Evolutionary conservation across 2,329 filamentous ascomycete species (phyloP).

Genomic region (Alternaria sp.): DNA sequence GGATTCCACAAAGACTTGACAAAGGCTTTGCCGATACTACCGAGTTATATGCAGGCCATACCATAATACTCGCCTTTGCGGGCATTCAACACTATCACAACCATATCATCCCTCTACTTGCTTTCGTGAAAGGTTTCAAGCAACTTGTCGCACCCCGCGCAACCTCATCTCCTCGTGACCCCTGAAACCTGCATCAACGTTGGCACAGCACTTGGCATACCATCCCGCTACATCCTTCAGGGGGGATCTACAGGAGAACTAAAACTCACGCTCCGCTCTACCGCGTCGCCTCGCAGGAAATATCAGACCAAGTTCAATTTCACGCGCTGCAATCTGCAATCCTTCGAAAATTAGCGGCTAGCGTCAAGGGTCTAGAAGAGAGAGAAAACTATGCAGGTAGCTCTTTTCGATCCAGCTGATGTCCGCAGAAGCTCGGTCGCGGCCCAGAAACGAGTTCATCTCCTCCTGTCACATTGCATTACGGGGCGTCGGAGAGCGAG

Average conservation of each 20-base stretch:
- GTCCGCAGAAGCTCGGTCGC: background rate
- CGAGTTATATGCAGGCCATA: background rate
- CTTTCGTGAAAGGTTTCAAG: background rate
- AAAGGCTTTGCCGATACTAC: background rate
- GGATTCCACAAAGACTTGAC: background rate
- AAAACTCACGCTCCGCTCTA: constrained; percentile 7
- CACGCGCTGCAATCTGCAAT: background rate
- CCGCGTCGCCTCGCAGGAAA: background rate
- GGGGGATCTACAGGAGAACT: constrained; percentile 22
- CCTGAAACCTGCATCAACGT: constrained; percentile 6
- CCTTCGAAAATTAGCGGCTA: background rate
- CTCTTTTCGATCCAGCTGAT: background rate
- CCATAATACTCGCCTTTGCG: background rate
- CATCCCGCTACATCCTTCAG: constrained; percentile 6
- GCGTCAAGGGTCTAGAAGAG: background rate
- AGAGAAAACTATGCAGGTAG: background rate
- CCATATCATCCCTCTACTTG: background rate
- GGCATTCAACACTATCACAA: background rate
- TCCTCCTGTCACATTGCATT: constrained; percentile 6
- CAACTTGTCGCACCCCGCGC: background rate
- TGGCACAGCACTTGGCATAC: constrained; percentile 14
- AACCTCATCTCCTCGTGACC: constrained; percentile 8
- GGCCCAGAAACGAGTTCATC: constrained; percentile 2
- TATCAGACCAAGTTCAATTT: background rate
- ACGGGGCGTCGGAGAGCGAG: background rate